Evolutionary conservation across 345 rosid genomes (phyloP).

Genomic region (Populus euphratica): DNA sequence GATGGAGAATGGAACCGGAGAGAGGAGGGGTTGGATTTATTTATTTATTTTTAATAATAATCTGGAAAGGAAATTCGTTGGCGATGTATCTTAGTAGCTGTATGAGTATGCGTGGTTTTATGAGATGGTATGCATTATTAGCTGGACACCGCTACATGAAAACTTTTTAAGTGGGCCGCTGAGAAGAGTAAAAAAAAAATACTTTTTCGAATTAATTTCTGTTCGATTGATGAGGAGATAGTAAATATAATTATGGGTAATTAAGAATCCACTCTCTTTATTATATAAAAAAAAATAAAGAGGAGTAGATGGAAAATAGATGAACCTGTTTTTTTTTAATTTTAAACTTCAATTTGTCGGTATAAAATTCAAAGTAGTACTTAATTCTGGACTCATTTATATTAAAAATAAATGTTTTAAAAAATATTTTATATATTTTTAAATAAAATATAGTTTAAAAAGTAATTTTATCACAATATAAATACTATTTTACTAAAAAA

Average conservation of each 20-base stretch:
- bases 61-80: neutral
- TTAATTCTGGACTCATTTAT: too few relatives aligned
- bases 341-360: too few relatives aligned
- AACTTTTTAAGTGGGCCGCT: neutral
- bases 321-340: too few relatives aligned
- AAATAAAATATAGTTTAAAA: too few relatives aligned
- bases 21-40: constrained; percentile 10
- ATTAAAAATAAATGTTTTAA: too few relatives aligned
- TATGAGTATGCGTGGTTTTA: constrained; percentile 25
- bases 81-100: constrained; percentile 23
- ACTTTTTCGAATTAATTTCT: neutral
- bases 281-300: too few relatives aligned
- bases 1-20: neutral
- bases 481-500: too few relatives aligned
- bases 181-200: neutral
- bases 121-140: constrained; percentile 19
- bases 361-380: too few relatives aligned
- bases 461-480: too few relatives aligned
- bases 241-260: neutral
- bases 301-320: too few relatives aligned
- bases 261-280: neutral
- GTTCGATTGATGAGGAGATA: neutral
- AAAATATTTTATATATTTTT: too few relatives aligned
- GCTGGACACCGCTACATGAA: constrained; percentile 42
- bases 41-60: neutral